These are phyloP conservation scores for Sporopachydermia cereana DNA, from an alignment of 1,139 yeast genomes.

Conservation along the genomic window DNA sequence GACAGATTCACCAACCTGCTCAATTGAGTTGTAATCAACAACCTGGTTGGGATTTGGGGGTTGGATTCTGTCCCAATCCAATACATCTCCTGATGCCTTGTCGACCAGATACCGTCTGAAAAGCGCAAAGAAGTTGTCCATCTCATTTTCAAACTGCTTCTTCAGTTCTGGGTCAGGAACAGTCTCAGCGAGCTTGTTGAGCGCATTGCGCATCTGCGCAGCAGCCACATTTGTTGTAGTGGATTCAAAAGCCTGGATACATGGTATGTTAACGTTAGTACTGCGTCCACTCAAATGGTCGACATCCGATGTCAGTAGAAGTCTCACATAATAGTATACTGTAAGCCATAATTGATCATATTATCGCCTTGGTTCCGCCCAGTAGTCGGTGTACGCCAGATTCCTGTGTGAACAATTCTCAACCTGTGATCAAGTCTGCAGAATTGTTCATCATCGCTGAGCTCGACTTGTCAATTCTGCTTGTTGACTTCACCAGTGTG, in stretches of 20 bases:
- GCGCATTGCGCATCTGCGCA: conserved; percentile 93
- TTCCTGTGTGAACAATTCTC: too few relatives aligned
- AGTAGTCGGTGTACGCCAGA: too few relatives aligned
- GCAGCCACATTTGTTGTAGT: conserved; percentile 95
- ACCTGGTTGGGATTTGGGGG: conserved; percentile 87
- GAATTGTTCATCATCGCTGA: too few relatives aligned
- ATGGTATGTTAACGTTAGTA: background rate
- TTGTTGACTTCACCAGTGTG: too few relatives aligned
- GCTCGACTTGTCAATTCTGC: too few relatives aligned
- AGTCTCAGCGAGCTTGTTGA: conserved; percentile 79
- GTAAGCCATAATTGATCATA: conserved; percentile 19
- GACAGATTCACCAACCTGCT: conserved; percentile 22
- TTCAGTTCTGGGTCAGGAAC: conserved; percentile 46
- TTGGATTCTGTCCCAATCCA: conserved; percentile 93
- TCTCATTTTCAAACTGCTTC: conserved; percentile 68
- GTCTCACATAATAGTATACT: conserved; percentile 22
- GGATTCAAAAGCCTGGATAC: conserved; percentile 71
- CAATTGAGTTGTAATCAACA: conserved; percentile 53
- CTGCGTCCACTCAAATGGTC: background rate
- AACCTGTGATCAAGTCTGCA: too few relatives aligned
- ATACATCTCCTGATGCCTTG: conserved; percentile 73
- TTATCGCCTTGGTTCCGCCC: too few relatives aligned
- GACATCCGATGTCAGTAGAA: background rate
- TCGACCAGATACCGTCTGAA: conserved; percentile 88
- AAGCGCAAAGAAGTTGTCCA: conserved; percentile 90